Conservation (phyloP, 23 red algal genomes). For the Pyropia yezoensis region DNA sequence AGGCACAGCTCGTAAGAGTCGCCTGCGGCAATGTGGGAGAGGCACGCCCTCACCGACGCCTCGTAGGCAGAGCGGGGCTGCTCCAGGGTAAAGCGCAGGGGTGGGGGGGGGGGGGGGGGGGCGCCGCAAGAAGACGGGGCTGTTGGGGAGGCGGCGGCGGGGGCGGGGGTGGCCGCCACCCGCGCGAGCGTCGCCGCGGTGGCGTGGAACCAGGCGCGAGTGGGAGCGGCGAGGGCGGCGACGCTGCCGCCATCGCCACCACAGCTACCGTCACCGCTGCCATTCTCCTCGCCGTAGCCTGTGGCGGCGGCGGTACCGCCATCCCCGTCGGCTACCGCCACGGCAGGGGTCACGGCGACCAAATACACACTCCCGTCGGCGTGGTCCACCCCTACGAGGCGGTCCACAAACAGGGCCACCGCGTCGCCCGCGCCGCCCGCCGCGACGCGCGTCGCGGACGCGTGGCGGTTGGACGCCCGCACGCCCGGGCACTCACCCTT, state of each 20-base stretch:
- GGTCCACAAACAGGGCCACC: conserved; percentile 62
- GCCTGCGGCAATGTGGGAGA: conserved; percentile 45
- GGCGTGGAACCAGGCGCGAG: too few relatives aligned
- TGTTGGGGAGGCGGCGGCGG: too few relatives aligned
- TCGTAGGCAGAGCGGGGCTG: conserved; percentile 47
- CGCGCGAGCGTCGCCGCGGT: too few relatives aligned
- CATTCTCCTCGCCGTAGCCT: too few relatives aligned
- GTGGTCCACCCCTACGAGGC: conserved; percentile 51
- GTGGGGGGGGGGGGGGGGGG: background rate
- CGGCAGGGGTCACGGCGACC: conserved; percentile 11
- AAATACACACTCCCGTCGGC: conserved; percentile 24
- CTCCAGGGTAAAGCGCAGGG: conserved; percentile 36
- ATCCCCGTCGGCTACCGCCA: too few relatives aligned
- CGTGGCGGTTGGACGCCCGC: conserved; percentile 7
- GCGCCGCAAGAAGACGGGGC: background rate
- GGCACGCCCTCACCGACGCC: conserved; percentile 35
- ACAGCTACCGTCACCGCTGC: too few relatives aligned
- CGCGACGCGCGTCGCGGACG: conserved; percentile 4
- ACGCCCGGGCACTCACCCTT: conserved; percentile 48
- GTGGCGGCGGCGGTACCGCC: too few relatives aligned
- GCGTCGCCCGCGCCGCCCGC: conserved; percentile 13
- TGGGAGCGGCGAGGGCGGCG: too few relatives aligned
- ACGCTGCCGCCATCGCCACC: too few relatives aligned
- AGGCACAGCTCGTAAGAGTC: conserved; percentile 92
- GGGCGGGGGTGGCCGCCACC: too few relatives aligned